Evolutionary conservation across 306 rosid species (phyloP), one percentile per base, ranked within the genome.

Genomic region (Castanea sativa): DNA sequence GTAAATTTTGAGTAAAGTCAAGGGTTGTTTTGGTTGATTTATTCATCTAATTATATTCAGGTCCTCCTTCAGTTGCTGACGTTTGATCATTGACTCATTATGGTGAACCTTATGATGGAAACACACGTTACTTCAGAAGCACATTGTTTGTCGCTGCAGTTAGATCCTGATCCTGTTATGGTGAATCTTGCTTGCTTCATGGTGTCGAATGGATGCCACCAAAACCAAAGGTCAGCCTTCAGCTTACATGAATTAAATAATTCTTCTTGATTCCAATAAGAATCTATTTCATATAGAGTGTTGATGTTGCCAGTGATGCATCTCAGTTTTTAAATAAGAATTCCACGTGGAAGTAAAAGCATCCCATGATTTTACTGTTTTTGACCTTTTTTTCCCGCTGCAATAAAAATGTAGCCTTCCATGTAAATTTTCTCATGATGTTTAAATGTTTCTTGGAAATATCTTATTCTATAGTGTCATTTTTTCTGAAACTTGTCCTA

Each of bases 131-230:
- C 88, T 95, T 95, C 88, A 89, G 98, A 89, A 95, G 98, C 86
- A 95, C 99, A 0, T 78, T 95, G 85, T 92, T 95, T 85, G 99
- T 91, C 81, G 93, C 97, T 71, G 98, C 92, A 1, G 99, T 95
- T 78, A 87, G 99, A 88, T 88, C 99, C 23, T 92, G 25, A 0
- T 0, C 0, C 1, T 92, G 96, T 78, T 91, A 92, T 84, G 90
- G 91, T 21, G 99, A 95, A 77, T 91, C 97, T 75, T 89, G 90
- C 85, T 83, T 95, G 91, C 98, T 95, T 83, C 99, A 95, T 63
- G 99, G 99, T 71, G 91, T 85, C 74, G 94, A 95, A 13, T 92
- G 99, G 99, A 92, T 92, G 98, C 83, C 99, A n/a, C n/a, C n/a
- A n/a, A n/a, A n/a, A 20, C 99, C 98, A 30, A 95, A 95, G 97